Evolutionary conservation across 495 filamentous ascomycete species (phyloP).

Genomic region (Penicillium pancosmium): DNA sequence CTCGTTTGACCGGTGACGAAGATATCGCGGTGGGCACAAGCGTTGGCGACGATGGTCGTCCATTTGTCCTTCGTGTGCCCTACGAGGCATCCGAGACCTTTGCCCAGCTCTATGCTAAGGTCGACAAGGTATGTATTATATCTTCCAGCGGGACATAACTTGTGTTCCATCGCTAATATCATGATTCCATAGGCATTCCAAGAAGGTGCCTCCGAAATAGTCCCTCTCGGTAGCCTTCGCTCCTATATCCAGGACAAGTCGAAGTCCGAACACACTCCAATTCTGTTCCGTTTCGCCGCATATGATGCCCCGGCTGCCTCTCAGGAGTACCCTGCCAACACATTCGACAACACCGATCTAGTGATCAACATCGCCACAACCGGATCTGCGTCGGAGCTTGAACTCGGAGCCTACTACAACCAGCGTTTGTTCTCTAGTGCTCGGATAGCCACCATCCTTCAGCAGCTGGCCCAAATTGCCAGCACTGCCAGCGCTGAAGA

Average conservation of each 20-base stretch:
- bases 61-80: constrained; percentile 51
- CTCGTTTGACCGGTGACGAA: constrained; percentile 55
- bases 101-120: constrained; percentile 42
- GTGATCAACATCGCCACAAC: constrained; percentile 46
- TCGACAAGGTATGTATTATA: constrained; percentile 46
- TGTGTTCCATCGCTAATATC: background rate
- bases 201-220: constrained; percentile 48
- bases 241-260: constrained; percentile 50
- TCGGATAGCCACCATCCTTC: constrained; percentile 47
- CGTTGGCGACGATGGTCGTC: constrained; percentile 46
- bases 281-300: constrained; percentile 52
- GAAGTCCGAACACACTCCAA: constrained; percentile 42
- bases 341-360: constrained; percentile 50
- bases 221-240: constrained; percentile 48
- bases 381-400: constrained; percentile 30
- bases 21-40: constrained; percentile 55
- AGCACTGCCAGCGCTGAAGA: constrained; percentile 48
- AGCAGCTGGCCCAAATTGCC: constrained; percentile 48
- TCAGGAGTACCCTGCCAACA: constrained; percentile 49
- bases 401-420: constrained; percentile 53
- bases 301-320: constrained; percentile 53
- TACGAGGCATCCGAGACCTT: constrained; percentile 46
- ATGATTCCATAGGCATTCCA: constrained; percentile 33
- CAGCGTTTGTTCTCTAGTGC: constrained; percentile 54
- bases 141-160: background rate